Evolutionary conservation across 345 rosid genomes (phyloP).

Genomic region (Aquilaria yunnanensis): DNA sequence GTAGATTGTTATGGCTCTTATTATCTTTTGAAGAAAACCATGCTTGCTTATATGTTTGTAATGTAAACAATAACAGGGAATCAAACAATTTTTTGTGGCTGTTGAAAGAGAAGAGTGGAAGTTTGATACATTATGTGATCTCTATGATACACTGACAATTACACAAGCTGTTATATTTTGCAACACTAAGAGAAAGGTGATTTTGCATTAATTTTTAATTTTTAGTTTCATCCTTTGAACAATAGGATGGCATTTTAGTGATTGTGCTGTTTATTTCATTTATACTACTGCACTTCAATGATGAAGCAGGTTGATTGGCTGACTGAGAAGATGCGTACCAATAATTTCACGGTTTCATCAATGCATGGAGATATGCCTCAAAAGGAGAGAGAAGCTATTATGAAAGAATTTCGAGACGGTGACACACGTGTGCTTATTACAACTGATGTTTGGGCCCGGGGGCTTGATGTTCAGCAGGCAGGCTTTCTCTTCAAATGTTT

Average conservation of each 20-base stretch:
- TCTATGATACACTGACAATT: conserved; percentile 89
- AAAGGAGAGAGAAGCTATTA: conserved; percentile 90
- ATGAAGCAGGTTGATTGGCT: conserved; percentile 88
- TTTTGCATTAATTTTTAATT: background rate
- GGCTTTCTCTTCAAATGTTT: conserved; percentile 12
- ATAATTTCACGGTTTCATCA: conserved; percentile 89
- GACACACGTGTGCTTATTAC: conserved; percentile 92
- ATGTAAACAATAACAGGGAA: conserved; percentile 48
- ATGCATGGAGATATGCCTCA: conserved; percentile 99
- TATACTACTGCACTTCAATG: background rate
- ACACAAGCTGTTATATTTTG: conserved; percentile 98
- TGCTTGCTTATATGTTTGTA: background rate
- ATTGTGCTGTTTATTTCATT: background rate
- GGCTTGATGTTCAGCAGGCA: conserved; percentile 96
- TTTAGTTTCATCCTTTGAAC: background rate
- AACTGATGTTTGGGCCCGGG: conserved; percentile 98
- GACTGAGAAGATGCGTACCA: conserved; percentile 92
- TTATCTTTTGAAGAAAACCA: background rate
- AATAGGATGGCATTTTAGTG: too few relatives aligned
- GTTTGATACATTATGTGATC: conserved; percentile 94
- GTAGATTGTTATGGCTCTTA: background rate
- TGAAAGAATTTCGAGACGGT: conserved; percentile 75
- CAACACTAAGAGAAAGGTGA: conserved; percentile 94
- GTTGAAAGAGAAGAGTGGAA: conserved; percentile 99
- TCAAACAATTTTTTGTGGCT: conserved; percentile 89